Evolutionary conservation across 257 asterid species (phyloP), one percentile per base, ranked within the genome.

Genomic region (Forsythia viridissima): DNA sequence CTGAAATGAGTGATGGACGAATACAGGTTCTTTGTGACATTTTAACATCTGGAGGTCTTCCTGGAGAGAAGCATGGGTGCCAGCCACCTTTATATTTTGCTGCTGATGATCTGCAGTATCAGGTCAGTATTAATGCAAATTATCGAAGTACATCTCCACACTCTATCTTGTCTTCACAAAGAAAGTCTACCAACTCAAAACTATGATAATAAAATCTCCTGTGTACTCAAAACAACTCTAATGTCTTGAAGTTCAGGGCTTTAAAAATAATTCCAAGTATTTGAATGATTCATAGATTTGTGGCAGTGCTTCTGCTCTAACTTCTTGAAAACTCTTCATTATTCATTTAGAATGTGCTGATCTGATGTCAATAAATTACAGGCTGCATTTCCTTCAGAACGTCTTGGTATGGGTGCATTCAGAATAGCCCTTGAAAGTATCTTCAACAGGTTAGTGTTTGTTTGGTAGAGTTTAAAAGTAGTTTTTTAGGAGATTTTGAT

Each of bases 321-420:
- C n/a, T 70, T 73, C 73, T 59, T 65, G 12, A 4, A 67, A 59
- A 70, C 75, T 75, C 57, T 72, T 66, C 71, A 34, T 38, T 77
- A 68, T 42, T 72, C 52, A 41, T 69, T 71, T 40, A 80, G 68
- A 57, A 70, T 59, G 6, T 80, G 48, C 21, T 65, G 71, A 80
- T 68, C 3, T 18, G 24, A 21, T 74, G 71, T 71, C 74, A 36
- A 74, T 71, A 72, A 38, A 70, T 71, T 76, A 73, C 84, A 90
- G 92, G 95, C 92, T 72, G 91, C 91, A 37, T 90, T 90, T 84
- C 92, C 92, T 51, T 84, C 86, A 3, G 86, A 90, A 85, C 92
- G 92, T 61, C 92, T 90, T 67, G 94, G 94, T 76, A 84, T 88
- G 87, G 94, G 94, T 61, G 92, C 94, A 71, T 90, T 90, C 78